Evolutionary conservation across 1,284 basidiomycete genomes (phyloP).

Genomic region (Erythrobasidium hasegawianum): DNA sequence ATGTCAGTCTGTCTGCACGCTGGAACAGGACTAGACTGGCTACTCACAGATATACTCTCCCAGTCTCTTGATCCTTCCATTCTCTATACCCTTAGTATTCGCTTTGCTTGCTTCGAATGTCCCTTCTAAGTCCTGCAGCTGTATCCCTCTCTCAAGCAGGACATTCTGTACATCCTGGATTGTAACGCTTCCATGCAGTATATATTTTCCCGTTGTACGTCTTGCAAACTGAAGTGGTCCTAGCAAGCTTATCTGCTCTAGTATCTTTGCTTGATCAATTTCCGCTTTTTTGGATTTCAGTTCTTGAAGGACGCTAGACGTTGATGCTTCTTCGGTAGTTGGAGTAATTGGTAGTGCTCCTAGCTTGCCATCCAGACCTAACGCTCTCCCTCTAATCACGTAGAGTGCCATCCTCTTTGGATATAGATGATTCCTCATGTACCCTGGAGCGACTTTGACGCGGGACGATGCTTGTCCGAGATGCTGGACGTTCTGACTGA

Average conservation of each 20-base stretch:
- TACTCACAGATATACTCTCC: conserved; percentile 28
- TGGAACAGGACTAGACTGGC: neutral
- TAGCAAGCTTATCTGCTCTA: conserved; percentile 8
- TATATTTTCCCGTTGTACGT: conserved; percentile 16
- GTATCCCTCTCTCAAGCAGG: conserved; percentile 13
- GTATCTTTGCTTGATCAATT: neutral
- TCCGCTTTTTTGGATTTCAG: neutral
- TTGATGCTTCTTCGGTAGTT: neutral
- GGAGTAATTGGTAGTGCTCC: neutral
- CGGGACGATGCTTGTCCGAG: conserved; percentile 14
- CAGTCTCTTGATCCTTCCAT: conserved; percentile 23
- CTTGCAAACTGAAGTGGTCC: conserved; percentile 12
- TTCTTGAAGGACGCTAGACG: neutral
- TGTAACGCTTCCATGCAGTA: conserved; percentile 30
- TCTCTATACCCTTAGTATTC: conserved; percentile 9
- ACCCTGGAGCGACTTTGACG: conserved; percentile 27
- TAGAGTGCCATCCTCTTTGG: conserved; percentile 32
- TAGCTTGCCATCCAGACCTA: conserved; percentile 11
- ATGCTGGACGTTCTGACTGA: conserved; percentile 9
- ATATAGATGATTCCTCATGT: conserved; percentile 32
- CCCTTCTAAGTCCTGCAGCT: conserved; percentile 18
- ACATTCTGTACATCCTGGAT: conserved; percentile 12
- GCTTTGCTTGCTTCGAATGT: neutral
- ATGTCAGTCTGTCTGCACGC: neutral
- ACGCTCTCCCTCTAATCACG: conserved; percentile 10